Evolutionary conservation across 208 protist species (phyloP), one percentile per base, ranked within the genome.

Genomic region (Leishmania mexicana): DNA sequence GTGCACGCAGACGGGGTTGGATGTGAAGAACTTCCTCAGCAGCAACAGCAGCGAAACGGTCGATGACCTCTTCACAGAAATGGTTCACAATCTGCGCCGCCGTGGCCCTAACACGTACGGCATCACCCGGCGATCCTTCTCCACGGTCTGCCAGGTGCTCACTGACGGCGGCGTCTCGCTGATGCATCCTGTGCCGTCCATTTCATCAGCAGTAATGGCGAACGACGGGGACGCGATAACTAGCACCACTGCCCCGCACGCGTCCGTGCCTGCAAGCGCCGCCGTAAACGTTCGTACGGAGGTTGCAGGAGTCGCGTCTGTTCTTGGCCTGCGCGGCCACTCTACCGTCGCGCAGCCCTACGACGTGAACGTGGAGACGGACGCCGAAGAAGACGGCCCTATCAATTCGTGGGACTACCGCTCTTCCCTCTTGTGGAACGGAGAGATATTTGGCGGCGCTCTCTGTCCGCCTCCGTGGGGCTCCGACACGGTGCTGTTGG

Each of bases 401-500:
- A 49, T 47, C 35, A 85, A 83, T 49, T 58, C 70, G 70, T 74
- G 67, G 78, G 81, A 83, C 74, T 78, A 57, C 62, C 79, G 71
- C 42, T 89, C 87, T 38, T 97, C 93, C 51, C 84, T 97, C 82
- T 51, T 93, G 83, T 96, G 92, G 93, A 97, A 97, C 81, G 95
- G 95, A 0, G 95, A 97, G 78, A 92, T 97, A 54, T 97, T 97
- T 79, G 89, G 90, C 57, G 95, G 95, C 15, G 51, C 83, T 19
- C 73, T 97, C 58, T 90, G 91, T 58, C 87, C 92, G 3, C 83
- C 92, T 24, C 84, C 88, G 60, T 89, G 86, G 82, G 89, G 83
- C n/a, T 95, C 90, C 21, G 94, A 97, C 84, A 97, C 94, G 6
- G 87, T 87, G 51, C 87, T 85, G 51, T 64, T 97, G 65, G 90